A percentile compares a stretch with the other conserved stretches of the same genome.
Conservation (phyloP, 2,329 filamentous ascomycete species). For the Beauveria caledonica region DNA sequence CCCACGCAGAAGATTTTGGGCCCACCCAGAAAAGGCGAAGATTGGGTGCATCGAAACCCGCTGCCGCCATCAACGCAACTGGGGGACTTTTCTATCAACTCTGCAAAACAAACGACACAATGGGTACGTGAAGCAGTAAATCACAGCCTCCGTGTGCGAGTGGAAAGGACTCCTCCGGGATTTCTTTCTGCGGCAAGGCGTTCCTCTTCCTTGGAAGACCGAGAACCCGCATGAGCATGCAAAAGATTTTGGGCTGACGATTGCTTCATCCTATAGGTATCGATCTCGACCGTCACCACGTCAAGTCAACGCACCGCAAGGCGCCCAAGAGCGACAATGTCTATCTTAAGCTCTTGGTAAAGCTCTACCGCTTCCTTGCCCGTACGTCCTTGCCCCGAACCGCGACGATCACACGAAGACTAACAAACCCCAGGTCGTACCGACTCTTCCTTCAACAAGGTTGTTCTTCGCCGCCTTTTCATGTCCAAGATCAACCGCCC, state of each 20-base stretch:
- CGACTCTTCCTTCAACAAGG: constrained; percentile 97
- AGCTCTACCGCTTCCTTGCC: constrained; percentile 95
- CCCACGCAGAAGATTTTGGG: constrained; percentile 12
- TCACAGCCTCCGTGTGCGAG: constrained; percentile 42
- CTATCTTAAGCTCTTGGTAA: constrained; percentile 94
- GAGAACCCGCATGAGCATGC: constrained; percentile 50
- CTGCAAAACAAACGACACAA: constrained; percentile 40
- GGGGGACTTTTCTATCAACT: constrained; percentile 6
- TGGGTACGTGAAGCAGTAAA: constrained; percentile 48
- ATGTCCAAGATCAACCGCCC: constrained; percentile 98
- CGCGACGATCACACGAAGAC: constrained; percentile 1
- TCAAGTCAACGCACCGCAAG: constrained; percentile 72
- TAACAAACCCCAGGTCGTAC: constrained; percentile 62
- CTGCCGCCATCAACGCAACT: constrained; percentile 32
- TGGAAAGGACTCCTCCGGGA: constrained; percentile 26
- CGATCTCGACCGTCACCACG: constrained; percentile 63
- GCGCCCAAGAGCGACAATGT: constrained; percentile 98
- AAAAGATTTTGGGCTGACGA: constrained; percentile 55
- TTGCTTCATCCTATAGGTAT: constrained; percentile 52
- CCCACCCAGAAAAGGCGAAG: constrained; percentile 17
- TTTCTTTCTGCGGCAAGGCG: constrained; percentile 11
- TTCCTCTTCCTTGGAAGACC: constrained; percentile 16
- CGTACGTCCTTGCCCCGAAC: constrained; percentile 51
- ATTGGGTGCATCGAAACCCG: constrained; percentile 1
- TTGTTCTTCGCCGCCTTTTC: constrained; percentile 92